Evolutionary conservation across 495 filamentous ascomycete species (phyloP), one percentile per base, ranked within the genome.

Genomic region (Penicillium soppii): DNA sequence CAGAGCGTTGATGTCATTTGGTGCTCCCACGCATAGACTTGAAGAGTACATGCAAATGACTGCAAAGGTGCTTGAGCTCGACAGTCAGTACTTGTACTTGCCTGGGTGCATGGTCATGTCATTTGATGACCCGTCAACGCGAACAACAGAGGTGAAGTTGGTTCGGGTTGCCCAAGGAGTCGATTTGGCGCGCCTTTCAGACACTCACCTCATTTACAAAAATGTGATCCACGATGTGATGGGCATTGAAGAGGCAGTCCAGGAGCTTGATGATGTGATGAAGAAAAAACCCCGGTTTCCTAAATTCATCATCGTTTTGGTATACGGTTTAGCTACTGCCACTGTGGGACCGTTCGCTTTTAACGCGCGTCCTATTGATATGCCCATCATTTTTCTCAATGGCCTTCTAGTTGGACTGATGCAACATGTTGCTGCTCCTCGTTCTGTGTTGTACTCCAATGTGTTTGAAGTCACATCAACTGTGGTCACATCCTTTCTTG

Each of bases 91-190:
- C 60, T 70, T 95, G 16, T 96, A 95, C 68, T 80, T 95, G 3
- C 92, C 92, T 1, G 89, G 89, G 10, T 92, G 88, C 62, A 96
- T 96, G 91, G 86, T 96, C 56, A 87, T 95, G 62, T 90, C 89
- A 1, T 96, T 96, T 56, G 91, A 95, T 61, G 91, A 96, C 71
- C 79, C 83, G 7, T 80, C 83, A 13, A 94, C 89, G 1, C 88
- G 95, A 54, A 96, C 91, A 1, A 88, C 90, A 7, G 91, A 95
- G 61, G 86, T 96, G 44, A 92, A 92, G 64, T 81, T 97, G 23
- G 84, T 97, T 15, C 83, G 88, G 8, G 75, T 82, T 2, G 68
- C 66, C 1, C 87, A 90, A 63, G 89, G 88, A 1, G 77, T 97
- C 20, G 86, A 97, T 67, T 77, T 97, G 1, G 88, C 88, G 7